A percentile compares a stretch with the other conserved stretches of the same genome.
Conservation (phyloP, 805 yeast species). For the Schwanniomyces polymorphus region DNA sequence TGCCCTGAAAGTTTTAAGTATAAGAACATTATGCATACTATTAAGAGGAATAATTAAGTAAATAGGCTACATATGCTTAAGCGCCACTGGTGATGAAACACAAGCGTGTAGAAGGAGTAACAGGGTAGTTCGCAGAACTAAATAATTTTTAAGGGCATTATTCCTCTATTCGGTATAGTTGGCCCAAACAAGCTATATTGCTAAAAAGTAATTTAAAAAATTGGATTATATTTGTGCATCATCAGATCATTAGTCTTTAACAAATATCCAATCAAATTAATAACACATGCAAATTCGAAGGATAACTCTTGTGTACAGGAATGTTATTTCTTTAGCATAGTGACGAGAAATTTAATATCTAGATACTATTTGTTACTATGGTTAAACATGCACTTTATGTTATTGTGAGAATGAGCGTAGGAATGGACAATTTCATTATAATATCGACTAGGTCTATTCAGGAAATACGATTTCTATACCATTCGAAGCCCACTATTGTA, state of each 20-base stretch:
- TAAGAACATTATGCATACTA: not conserved
- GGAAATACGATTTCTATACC: not conserved
- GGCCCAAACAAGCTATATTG: not conserved
- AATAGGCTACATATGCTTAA: not conserved
- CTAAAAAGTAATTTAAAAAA: not conserved
- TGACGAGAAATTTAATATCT: no score
- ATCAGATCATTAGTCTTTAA: no score
- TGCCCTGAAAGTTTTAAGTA: not conserved
- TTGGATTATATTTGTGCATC: not conserved
- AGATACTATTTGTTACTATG: no score
- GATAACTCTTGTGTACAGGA: no score
- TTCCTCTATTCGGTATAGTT: not conserved
- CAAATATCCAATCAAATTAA: no score
- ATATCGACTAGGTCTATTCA: not conserved
- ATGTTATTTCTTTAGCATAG: no score
- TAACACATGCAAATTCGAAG: no score
- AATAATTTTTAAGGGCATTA: not conserved
- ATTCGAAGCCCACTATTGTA: not conserved
- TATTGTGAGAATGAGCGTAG: no score
- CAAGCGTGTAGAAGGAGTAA: not conserved
- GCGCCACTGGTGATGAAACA: not conserved
- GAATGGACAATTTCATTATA: not conserved
- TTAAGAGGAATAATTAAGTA: not conserved
- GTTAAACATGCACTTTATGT: no score
- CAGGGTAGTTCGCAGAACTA: not conserved